Evolutionary conservation across 2,329 filamentous ascomycete genomes (phyloP), one percentile per base, ranked within the genome.

Genomic region (Colletotrichum sp.): DNA sequence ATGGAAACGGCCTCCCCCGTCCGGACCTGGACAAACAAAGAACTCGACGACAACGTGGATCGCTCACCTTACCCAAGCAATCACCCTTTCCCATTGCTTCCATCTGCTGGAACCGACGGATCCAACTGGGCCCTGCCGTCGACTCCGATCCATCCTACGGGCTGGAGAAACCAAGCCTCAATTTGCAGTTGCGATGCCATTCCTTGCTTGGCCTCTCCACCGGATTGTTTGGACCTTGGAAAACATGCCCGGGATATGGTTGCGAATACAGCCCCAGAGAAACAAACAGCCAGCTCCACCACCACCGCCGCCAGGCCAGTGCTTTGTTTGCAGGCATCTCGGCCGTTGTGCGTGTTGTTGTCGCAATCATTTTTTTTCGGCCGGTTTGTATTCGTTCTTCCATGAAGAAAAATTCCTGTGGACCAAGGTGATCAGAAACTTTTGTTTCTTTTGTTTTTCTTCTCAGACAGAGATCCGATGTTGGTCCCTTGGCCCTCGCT

Each of bases 181-280:
- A 63, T 67, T 67, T 63, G 21, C 36, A 39, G 32, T 10, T 55
- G 18, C 36, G 24, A 55, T 18, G 36, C 63, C 36, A 63, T 66
- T 72, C 55, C 62, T 66, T 67, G 72, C 68, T 66, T 24, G 26
- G 28, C 62, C 62, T 72, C 72, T 55, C 28, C 62, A 36, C 62
- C 71, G 39, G 21, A 24, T 30, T 72, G 69, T 76, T 76, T 73
- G 44, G 64, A 75, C 64, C 59, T 69, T 64, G 69, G 69, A 65
- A 64, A 68, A 49, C 70, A 39, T 30, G 70, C 8, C 73, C 59
- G 49, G 73, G 73, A 68, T 64, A 59, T 57, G 73, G 73, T 72
- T 59, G 30, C n/a, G 26, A 69, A 64, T 28, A 64, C 7, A 15
- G 21, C n/a, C 26, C 39, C 57, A 65, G 69, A 73, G 24, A 73